phyloP scores from a whole-genome alignment of 352 stramenopile genomes.

The Pythium rhizo-oryzae region DNA sequence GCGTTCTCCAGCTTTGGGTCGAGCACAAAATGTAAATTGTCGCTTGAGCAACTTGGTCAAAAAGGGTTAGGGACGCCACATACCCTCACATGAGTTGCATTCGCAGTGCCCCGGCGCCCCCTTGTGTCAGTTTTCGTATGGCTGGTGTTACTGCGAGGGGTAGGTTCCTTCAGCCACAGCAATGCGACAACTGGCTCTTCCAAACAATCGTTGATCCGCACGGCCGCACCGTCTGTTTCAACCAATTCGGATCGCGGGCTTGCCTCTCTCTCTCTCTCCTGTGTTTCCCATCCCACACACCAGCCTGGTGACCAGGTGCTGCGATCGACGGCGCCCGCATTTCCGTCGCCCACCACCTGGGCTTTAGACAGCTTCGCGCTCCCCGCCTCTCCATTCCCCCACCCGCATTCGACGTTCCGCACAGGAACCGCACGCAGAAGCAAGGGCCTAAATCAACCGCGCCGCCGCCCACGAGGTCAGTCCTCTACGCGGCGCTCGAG shows the following conservation, averaged over 20 bases:
- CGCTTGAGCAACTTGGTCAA: no score
- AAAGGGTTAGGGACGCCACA: no score
- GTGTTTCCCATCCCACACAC: constrained; percentile 7
- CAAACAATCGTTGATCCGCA: background rate
- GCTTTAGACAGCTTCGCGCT: background rate
- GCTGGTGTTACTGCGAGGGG: background rate
- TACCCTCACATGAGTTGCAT: no score
- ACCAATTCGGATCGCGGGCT: background rate
- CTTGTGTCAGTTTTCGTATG: background rate
- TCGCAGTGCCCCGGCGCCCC: no score
- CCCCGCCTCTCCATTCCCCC: background rate
- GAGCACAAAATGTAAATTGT: no score
- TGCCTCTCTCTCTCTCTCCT: background rate
- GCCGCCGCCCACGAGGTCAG: no score
- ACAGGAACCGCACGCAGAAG: constrained; percentile 9
- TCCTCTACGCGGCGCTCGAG: background rate
- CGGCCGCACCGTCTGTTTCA: constrained; percentile 8
- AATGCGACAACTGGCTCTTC: constrained; percentile 13
- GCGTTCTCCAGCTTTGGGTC: no score
- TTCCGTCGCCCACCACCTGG: background rate
- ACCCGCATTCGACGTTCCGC: constrained; percentile 15
- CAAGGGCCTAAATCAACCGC: background rate
- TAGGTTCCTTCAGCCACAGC: background rate
- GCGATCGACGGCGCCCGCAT: background rate
- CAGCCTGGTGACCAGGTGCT: no score